These are phyloP conservation scores for Annulohypoxylon nitens DNA, from an alignment of 495 filamentous ascomycete genomes.

Conservation along the genomic window DNA sequence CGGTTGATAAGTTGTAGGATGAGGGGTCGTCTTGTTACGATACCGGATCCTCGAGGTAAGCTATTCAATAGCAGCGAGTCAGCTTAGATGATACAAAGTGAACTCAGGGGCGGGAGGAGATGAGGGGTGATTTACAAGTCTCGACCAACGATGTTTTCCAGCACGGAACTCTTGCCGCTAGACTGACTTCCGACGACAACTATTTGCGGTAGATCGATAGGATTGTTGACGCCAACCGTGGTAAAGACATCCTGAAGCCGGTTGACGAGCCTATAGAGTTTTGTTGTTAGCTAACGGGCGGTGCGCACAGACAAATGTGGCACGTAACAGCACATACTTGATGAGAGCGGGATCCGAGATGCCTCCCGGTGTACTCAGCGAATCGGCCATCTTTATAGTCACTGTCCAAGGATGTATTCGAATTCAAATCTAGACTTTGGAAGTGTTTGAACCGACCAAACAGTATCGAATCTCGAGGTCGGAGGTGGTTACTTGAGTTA, in stretches of 20 bases:
- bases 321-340: constrained; percentile 60
- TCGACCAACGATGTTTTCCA: constrained; percentile 98
- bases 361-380: constrained; percentile 61
- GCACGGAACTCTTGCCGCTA: constrained; percentile 99
- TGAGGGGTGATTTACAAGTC: constrained; percentile 81
- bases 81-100: constrained; percentile 20
- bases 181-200: constrained; percentile 99
- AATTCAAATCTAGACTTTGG: constrained; percentile 14
- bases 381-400: constrained; percentile 46
- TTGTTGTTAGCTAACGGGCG: constrained; percentile 38
- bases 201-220: constrained; percentile 99
- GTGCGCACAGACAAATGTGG: constrained; percentile 41
- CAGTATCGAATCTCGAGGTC: constrained; percentile 12
- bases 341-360: constrained; percentile 72
- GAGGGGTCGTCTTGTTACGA: constrained; percentile 95
- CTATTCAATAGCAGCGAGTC: constrained; percentile 60
- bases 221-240: constrained; percentile 98
- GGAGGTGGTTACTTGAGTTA: constrained; percentile 8
- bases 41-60: constrained; percentile 96
- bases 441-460: constrained; percentile 11
- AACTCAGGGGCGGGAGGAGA: constrained; percentile 12
- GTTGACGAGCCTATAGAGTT: constrained; percentile 84
- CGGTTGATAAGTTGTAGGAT: constrained; percentile 98
- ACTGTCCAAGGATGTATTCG: constrained; percentile 19
- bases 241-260: constrained; percentile 99